These are phyloP conservation scores for Collybia sordida DNA, from an alignment of 768 basidiomycete species.

Conservation along the genomic window DNA sequence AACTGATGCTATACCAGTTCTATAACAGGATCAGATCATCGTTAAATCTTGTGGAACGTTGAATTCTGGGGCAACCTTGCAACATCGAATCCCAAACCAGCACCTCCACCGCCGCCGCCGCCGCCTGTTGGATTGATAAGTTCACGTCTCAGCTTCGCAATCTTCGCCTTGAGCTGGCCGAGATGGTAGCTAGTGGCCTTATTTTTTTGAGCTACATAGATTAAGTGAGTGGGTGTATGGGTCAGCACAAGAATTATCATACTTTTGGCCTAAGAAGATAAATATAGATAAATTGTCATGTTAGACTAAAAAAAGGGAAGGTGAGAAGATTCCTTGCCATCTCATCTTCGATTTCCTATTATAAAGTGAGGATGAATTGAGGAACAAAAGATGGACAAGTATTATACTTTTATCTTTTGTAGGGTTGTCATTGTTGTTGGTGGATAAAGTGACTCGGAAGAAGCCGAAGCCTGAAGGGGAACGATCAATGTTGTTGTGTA, in stretches of 20 bases:
- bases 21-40: conserved; percentile 14
- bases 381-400: conserved; percentile 12
- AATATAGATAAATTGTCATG: conserved; percentile 21
- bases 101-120: conserved; percentile 80
- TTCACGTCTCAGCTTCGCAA: conserved; percentile 95
- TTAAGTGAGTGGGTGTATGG: conserved; percentile 13
- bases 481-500: conserved; percentile 8
- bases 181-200: conserved; percentile 96
- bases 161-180: conserved; percentile 96
- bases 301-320: neutral
- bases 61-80: conserved; percentile 46
- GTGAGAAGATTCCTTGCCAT: conserved; percentile 59
- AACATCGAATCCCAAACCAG: conserved; percentile 93
- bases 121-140: conserved; percentile 77
- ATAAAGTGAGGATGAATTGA: conserved; percentile 14
- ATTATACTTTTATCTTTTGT: conserved; percentile 79
- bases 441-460: conserved; percentile 28
- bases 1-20: conserved; percentile 96
- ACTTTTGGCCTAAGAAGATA: conserved; percentile 72
- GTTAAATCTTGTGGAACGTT: neutral
- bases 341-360: conserved; percentile 93
- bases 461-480: conserved; percentile 30
- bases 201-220: conserved; percentile 82
- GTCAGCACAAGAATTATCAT: conserved; percentile 25
- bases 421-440: conserved; percentile 76